Base-by-base conservation (phyloP, 2,329 filamentous ascomycete species). In the Claviceps citrina region DNA sequence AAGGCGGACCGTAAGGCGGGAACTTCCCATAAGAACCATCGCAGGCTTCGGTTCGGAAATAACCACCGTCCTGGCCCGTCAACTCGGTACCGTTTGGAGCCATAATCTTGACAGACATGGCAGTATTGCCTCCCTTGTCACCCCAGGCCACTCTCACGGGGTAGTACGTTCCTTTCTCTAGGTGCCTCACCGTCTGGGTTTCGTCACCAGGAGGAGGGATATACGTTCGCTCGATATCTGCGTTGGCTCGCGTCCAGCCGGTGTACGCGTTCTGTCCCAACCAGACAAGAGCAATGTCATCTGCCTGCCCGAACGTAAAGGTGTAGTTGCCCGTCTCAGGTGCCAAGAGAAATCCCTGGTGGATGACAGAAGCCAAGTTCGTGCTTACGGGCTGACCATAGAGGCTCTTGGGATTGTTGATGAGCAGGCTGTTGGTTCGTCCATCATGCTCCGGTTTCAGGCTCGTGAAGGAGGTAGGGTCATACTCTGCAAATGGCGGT, bases 171-270 rank as follows among this genome's bases (percentile, higher is more conserved):
- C 43, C 43, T 19, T 44, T 37, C 19, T 44, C 43, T 5, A 44
- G 40, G 31, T 40, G 43, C 34, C 43, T 42, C 4, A 19, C 26
- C 12, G 43, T 44, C 3, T 27, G 40, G 9, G 43, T 44, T 20
- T 42, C 43, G 19, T 44, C 43, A 18, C 43, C 43, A 24, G 43
- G 43, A 28, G 43, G 43, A n/a, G 43, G 43, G n/a, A 44, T 44
- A 28, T 44, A 44, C 6, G 43, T 42, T 16, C 43, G 33, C 33
- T 42, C 43, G 31, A 41, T 44, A 12, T 44, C 43, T 13, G 43
- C 43, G 10, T 44, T 44, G n/a, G 36, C 43, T n/a, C 43, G 26
- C 7, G 33, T 44, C 43, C 43, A 44, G 28, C 43, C 43, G 27
- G 24, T 39, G 30, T 38, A 44, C 3, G 43, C 43, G 33, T 42